Percentiles rank a stretch among this genome's conserved stretches.
phyloP scores from a whole-genome alignment of 495 filamentous ascomycete genomes.

The Lineolata rhizophorae region DNA sequence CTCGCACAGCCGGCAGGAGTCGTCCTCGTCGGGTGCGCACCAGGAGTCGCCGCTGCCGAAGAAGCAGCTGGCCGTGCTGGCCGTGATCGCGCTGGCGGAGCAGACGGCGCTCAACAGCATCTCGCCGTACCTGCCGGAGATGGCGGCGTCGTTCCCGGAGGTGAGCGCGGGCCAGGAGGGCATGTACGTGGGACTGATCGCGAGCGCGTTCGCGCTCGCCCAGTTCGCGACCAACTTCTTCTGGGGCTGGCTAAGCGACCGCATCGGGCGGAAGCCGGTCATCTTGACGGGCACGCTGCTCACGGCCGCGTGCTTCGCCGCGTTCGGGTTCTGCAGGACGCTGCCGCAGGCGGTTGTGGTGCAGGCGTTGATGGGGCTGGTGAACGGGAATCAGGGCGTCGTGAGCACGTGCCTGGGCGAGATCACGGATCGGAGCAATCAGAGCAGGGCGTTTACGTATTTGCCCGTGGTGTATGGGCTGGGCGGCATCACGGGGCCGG shows the following conservation, averaged over 20 bases:
- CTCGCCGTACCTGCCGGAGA: constrained; percentile 83
- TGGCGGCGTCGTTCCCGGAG: constrained; percentile 70
- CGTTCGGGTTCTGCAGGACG: constrained; percentile 69
- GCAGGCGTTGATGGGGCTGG: constrained; percentile 72
- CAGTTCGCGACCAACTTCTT: constrained; percentile 83
- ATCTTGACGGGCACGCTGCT: constrained; percentile 70
- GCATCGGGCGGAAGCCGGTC: constrained; percentile 79
- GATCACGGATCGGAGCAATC: constrained; percentile 85
- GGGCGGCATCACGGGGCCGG: constrained; percentile 78
- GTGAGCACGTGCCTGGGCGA: constrained; percentile 88
- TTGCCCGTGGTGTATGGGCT: constrained; percentile 84
- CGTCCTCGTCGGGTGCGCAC: constrained; percentile 10
- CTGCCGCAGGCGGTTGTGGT: constrained; percentile 66
- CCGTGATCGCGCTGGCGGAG: constrained; percentile 73
- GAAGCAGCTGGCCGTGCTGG: constrained; percentile 64
- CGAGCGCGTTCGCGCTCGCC: constrained; percentile 74
- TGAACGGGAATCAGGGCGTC: constrained; percentile 77
- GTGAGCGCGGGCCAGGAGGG: constrained; percentile 50
- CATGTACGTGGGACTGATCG: constrained; percentile 75
- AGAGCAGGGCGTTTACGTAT: constrained; percentile 77
- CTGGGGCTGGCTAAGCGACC: constrained; percentile 83
- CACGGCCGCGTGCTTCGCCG: constrained; percentile 59
- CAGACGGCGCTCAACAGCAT: constrained; percentile 95
- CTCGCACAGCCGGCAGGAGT: too few species aligned
- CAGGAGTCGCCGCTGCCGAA: constrained; percentile 50